Evolutionary conservation across 345 rosid genomes (phyloP).

Genomic region (Streptanthus diversifolius): DNA sequence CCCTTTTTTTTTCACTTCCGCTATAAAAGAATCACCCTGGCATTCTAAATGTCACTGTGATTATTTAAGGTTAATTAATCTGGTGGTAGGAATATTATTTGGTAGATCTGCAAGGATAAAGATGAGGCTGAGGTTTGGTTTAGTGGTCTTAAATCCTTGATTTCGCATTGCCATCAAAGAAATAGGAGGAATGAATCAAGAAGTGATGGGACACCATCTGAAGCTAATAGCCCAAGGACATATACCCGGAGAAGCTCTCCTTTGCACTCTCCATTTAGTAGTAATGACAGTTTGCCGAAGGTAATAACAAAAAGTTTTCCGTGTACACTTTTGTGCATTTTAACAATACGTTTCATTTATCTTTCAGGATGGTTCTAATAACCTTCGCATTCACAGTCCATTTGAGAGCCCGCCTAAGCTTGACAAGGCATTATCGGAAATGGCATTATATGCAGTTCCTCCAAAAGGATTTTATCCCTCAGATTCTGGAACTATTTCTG

Average conservation of each 20-base stretch:
- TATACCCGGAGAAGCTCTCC: constrained; percentile 94
- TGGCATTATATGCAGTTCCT: constrained; percentile 69
- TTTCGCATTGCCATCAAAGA: constrained; percentile 39
- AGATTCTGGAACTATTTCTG: constrained; percentile 80
- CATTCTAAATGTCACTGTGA: constrained; percentile 3
- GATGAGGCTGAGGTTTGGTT: constrained; percentile 76
- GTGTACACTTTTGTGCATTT: constrained; percentile 4
- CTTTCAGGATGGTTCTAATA: constrained; percentile 69
- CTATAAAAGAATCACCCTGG: constrained; percentile 2
- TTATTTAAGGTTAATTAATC: constrained; percentile 13
- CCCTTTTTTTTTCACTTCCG: not conserved
- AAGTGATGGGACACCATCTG: constrained; percentile 50
- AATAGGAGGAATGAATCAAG: constrained; percentile 42
- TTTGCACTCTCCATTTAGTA: constrained; percentile 60
- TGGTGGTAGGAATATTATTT: constrained; percentile 13
- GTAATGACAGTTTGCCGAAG: constrained; percentile 87
- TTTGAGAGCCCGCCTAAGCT: constrained; percentile 94
- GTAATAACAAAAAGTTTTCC: constrained; percentile 32
- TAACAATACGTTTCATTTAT: not conserved
- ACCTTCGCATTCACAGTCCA: constrained; percentile 81
- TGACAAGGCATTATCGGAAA: constrained; percentile 86
- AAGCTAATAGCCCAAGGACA: constrained; percentile 82
- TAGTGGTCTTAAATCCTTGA: constrained; percentile 49
- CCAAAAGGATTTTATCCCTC: constrained; percentile 79
- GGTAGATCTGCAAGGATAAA: constrained; percentile 66